Evolutionary conservation across 768 basidiomycete species (phyloP).

Genomic region (Pisolithus sp.): DNA sequence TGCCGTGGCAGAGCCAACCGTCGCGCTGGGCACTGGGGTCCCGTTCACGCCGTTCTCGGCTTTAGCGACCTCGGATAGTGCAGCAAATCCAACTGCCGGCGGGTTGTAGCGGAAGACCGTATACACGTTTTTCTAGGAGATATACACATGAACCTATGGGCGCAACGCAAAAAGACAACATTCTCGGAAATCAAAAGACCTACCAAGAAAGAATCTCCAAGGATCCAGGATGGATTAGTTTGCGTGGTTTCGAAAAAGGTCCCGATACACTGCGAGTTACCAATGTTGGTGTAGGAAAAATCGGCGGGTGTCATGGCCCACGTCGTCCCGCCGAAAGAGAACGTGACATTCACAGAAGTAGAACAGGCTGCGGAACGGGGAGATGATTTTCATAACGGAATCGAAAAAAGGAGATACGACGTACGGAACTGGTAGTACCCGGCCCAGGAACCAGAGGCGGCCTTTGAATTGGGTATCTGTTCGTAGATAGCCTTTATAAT

Average conservation of each 20-base stretch:
- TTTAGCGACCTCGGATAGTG: constrained; percentile 28
- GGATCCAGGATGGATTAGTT: constrained; percentile 40
- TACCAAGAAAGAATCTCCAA: constrained; percentile 46
- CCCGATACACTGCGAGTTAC: constrained; percentile 41
- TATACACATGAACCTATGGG: not conserved
- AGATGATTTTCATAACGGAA: not conserved
- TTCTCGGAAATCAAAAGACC: not conserved
- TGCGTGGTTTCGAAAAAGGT: constrained; percentile 43
- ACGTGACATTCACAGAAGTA: constrained; percentile 30
- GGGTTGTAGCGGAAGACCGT: constrained; percentile 48
- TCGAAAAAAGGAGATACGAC: constrained; percentile 1
- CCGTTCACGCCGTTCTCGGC: constrained; percentile 23
- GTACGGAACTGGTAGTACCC: constrained; percentile 47
- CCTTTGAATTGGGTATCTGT: constrained; percentile 37
- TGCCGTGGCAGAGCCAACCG: constrained; percentile 48
- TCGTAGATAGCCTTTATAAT: constrained; percentile 38
- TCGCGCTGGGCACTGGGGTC: constrained; percentile 43
- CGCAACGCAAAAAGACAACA: not conserved
- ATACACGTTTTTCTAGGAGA: constrained; percentile 48
- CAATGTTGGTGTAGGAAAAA: constrained; percentile 37
- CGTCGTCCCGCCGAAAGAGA: constrained; percentile 39
- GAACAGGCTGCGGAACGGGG: constrained; percentile 23
- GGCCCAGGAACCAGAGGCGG: constrained; percentile 29
- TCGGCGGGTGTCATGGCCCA: constrained; percentile 47
- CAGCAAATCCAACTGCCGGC: constrained; percentile 45